Base-by-base conservation (phyloP, 495 filamentous ascomycete genomes). In the Immersiella caudata region DNA sequence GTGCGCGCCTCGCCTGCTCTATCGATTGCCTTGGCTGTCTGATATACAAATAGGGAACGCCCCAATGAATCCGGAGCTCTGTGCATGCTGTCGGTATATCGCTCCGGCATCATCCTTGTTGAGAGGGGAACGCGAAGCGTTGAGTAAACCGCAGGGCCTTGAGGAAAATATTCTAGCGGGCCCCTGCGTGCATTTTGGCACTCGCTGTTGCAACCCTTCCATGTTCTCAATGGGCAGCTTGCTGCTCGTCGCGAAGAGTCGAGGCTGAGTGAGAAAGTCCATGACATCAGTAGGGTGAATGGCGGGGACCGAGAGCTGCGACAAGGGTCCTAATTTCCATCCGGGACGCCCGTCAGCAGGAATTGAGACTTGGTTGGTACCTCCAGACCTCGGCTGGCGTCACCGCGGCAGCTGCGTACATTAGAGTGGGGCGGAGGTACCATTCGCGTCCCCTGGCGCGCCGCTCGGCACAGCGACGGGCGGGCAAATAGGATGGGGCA, bases 281-380 rank as follows among this genome's bases (percentile, higher is more conserved):
- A 72, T 74, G 72, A 74, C 72, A 71, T 74, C 72, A 71, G 72
- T 33, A 33, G 29, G 55, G 69, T 60, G 60, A 66, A 46, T 46
- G 40, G 40, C 40, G 40, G 68, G 67, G 61, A 60, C 29, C 25
- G 24, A 21, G 58, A 29, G 40, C 50, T 21, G 57, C 51, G 50
- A 60, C 65, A 66, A 69, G 66, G 73, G 68, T 64, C 61, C 57
- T 61, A 66, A 71, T 70, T 62, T 67, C 29, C 3, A 33, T 33
- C 67, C 64, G 57, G 65, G 62, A 46, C 20, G 40, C 27, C 52
- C 49, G 56, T 71, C 52, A 49, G 64, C 27, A 33, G 62, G 59
- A 71, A n/a, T 8, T 33, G 29, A 33, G 29, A 68, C 68, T 22
- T 54, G 6, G 21, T 2, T 20, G 61, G 61, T 63, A 63, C 60